A percentile compares a stretch with the other conserved stretches of the same genome.
Conservation (phyloP, 2,329 filamentous ascomycete species). For the Penicillium corylophilum region DNA sequence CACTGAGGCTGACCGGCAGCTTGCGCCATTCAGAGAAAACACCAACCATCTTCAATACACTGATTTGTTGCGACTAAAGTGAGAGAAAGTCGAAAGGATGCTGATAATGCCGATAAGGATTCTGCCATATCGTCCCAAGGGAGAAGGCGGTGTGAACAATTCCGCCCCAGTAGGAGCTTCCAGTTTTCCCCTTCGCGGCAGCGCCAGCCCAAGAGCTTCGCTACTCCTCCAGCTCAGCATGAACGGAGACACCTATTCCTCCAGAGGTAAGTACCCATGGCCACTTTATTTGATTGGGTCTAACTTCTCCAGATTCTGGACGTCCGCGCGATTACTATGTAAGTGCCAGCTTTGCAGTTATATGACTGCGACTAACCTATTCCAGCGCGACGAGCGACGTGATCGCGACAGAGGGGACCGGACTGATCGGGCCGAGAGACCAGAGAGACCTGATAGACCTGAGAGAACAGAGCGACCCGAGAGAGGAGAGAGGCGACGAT, state of each 20-base stretch:
- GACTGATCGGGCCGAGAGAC: conserved; percentile 44
- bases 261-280: conserved; percentile 61
- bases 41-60: conserved; percentile 22
- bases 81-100: conserved; percentile 1
- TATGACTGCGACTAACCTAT: conserved; percentile 20
- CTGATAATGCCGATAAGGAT: conserved; percentile 15
- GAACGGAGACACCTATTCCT: conserved; percentile 83
- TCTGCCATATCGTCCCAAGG: conserved; percentile 21
- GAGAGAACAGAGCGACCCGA: conserved; percentile 46
- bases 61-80: not conserved
- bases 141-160: conserved; percentile 27
- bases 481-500: conserved; percentile 69
- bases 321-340: conserved; percentile 57
- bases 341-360: conserved; percentile 28
- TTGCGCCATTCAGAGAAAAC: conserved; percentile 79
- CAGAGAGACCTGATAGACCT: conserved; percentile 42
- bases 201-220: conserved; percentile 18
- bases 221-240: conserved; percentile 51
- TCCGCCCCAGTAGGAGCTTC: conserved; percentile 26
- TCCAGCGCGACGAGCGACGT: conserved; percentile 49
- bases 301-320: conserved; percentile 48
- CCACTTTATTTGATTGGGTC: conserved; percentile 12
- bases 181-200: conserved; percentile 33
- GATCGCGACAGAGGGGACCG: conserved; percentile 42
- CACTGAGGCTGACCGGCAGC: conserved; percentile 75